phyloP scores from a whole-genome alignment of 176 grass and related monocot species.

The Carex myosuroides region DNA sequence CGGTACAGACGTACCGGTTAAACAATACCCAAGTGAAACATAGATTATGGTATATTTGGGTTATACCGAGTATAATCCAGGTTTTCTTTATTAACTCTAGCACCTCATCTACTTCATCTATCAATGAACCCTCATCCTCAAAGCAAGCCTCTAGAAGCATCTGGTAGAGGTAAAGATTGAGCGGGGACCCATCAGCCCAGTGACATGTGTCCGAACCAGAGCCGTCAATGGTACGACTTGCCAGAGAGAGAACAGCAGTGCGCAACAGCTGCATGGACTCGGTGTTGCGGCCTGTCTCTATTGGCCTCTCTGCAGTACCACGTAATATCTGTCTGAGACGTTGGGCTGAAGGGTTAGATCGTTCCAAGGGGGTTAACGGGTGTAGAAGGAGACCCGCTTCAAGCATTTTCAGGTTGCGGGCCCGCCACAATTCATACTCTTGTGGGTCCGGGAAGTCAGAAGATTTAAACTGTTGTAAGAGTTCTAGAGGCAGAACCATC shows the following conservation, averaged over 20 bases:
- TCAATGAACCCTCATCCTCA: constrained; percentile 76
- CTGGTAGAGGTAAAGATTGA: constrained; percentile 91
- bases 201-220: constrained; percentile 69
- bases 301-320: constrained; percentile 50
- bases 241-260: constrained; percentile 69
- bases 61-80: constrained; percentile 84
- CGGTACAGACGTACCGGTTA: constrained; percentile 64
- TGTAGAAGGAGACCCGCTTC: constrained; percentile 83
- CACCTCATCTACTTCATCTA: constrained; percentile 95
- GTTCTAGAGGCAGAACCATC: constrained; percentile 93
- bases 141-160: constrained; percentile 95
- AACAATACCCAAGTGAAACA: constrained; percentile 98
- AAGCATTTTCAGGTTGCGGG: constrained; percentile 80
- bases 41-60: constrained; percentile 85
- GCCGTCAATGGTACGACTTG: constrained; percentile 61
- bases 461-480: constrained; percentile 91
- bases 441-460: constrained; percentile 74
- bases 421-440: constrained; percentile 69
- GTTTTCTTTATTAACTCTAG: constrained; percentile 96
- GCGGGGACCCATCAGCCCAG: constrained; percentile 92
- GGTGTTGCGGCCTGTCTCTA: constrained; percentile 89
- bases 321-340: constrained; percentile 73
- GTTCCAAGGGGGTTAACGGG: constrained; percentile 59
- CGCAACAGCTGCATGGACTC: constrained; percentile 88
- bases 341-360: constrained; percentile 64